phyloP scores from a whole-genome alignment of 2,329 filamentous ascomycete species.

The Cercospora sp. region DNA sequence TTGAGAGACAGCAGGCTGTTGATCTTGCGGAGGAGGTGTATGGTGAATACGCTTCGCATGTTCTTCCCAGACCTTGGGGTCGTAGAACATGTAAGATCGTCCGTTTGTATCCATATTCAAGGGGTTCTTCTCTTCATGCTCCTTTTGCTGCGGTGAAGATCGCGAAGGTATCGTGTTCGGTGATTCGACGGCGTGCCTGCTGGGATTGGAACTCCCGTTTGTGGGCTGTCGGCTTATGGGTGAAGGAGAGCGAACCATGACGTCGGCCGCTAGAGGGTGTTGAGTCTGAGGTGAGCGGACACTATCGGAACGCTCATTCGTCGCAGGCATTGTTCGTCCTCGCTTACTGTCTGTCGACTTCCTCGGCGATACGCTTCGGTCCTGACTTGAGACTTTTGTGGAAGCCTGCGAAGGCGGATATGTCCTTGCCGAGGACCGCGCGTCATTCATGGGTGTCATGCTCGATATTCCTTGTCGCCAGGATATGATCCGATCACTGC shows the following conservation, averaged over 20 bases:
- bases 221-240: constrained; percentile 15
- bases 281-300: not conserved
- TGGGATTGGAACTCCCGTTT: constrained; percentile 6
- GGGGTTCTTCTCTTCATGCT: constrained; percentile 31
- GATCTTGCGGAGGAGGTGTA: constrained; percentile 19
- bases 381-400: constrained; percentile 27
- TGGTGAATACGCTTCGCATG: constrained; percentile 26
- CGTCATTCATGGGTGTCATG: constrained; percentile 51
- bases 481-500: constrained; percentile 77
- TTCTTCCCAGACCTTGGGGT: constrained; percentile 40
- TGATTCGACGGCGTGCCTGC: not conserved
- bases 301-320: not conserved
- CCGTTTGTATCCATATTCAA: constrained; percentile 48
- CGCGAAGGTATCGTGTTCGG: not conserved
- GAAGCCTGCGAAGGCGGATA: constrained; percentile 14
- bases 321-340: constrained; percentile 15
- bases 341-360: constrained; percentile 40
- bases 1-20: constrained; percentile 2
- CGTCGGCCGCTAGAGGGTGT: constrained; percentile 25
- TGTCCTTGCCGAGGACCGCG: constrained; percentile 13
- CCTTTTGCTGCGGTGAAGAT: constrained; percentile 14
- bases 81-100: constrained; percentile 58
- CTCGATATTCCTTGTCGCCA: constrained; percentile 75
- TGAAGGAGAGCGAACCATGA: constrained; percentile 23
- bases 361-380: constrained; percentile 52